These are phyloP conservation scores for Rhododendron vialii DNA, from an alignment of 148 eudicot species.

Conservation along the genomic window DNA sequence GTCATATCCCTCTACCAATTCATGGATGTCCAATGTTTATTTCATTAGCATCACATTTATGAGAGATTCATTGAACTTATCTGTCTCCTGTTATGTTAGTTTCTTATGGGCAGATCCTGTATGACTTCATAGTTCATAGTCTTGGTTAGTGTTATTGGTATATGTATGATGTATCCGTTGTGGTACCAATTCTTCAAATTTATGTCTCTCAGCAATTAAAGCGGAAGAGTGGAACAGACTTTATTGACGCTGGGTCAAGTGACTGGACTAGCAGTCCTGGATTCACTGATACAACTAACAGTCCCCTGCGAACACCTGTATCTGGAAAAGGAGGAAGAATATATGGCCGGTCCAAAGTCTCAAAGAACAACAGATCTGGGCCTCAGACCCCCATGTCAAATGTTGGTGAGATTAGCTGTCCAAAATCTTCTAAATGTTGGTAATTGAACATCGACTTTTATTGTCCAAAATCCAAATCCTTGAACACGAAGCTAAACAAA, in stretches of 20 bases:
- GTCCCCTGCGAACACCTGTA: conserved; percentile 66
- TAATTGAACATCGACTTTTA: neutral
- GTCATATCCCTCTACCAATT: neutral
- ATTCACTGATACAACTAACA: conserved; percentile 43
- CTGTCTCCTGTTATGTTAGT: neutral
- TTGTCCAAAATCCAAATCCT: neutral
- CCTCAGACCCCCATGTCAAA: conserved; percentile 70
- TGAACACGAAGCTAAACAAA: neutral
- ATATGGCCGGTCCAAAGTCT: conserved; percentile 45
- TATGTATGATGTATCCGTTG: neutral
- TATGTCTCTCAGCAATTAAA: conserved; percentile 54
- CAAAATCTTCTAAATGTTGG: neutral
- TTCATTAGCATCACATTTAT: neutral
- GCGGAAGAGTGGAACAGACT: conserved; percentile 49
- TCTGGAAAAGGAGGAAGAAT: conserved; percentile 66
- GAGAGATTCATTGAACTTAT: neutral
- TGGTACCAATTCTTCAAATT: conserved; percentile 7
- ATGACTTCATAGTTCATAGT: neutral
- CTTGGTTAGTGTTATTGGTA: neutral
- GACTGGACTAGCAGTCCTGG: conserved; percentile 51
- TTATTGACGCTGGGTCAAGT: conserved; percentile 45
- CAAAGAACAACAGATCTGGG: conserved; percentile 47
- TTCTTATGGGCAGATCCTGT: neutral
- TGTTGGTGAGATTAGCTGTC: conserved; percentile 46
- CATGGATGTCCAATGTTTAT: neutral